Conservation (phyloP, 495 filamentous ascomycete species). For the Pseudomonodictys pantanalensis region DNA sequence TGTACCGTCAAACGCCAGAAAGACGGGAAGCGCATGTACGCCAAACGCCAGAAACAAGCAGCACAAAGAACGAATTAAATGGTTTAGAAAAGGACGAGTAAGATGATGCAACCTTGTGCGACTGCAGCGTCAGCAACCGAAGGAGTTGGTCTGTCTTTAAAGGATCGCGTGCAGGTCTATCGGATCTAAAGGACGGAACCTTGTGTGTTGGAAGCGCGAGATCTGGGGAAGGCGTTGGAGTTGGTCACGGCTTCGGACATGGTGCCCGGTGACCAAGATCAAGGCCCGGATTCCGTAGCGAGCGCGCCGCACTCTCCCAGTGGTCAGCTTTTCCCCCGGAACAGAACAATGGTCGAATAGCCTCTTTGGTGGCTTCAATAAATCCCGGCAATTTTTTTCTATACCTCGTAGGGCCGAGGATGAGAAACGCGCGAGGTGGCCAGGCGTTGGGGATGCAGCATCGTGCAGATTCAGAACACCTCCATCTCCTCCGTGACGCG, state of each 20-base stretch:
- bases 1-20: no score
- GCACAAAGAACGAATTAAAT: not conserved
- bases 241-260: slow-evolving; percentile 7
- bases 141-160: not conserved
- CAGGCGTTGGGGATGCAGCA: not conserved
- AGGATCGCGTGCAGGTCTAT: slow-evolving; percentile 3
- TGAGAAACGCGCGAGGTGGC: not conserved
- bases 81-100: not conserved
- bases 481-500: slow-evolving; percentile 54
- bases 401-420: not conserved
- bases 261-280: slow-evolving; percentile 17
- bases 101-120: not conserved
- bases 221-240: not conserved
- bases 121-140: not conserved
- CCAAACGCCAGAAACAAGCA: not conserved
- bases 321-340: not conserved
- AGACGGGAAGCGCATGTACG: not conserved
- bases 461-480: slow-evolving; percentile 14
- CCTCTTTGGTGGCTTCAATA: not conserved
- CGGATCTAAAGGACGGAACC: not conserved
- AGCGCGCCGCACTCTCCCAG: not conserved
- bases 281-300: not conserved
- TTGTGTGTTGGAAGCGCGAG: not conserved
- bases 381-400: not conserved
- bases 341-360: not conserved